Evolutionary conservation across 73 alveolate species (phyloP), one percentile per base, ranked within the genome.

Genomic region (Paramecium caudatum): DNA sequence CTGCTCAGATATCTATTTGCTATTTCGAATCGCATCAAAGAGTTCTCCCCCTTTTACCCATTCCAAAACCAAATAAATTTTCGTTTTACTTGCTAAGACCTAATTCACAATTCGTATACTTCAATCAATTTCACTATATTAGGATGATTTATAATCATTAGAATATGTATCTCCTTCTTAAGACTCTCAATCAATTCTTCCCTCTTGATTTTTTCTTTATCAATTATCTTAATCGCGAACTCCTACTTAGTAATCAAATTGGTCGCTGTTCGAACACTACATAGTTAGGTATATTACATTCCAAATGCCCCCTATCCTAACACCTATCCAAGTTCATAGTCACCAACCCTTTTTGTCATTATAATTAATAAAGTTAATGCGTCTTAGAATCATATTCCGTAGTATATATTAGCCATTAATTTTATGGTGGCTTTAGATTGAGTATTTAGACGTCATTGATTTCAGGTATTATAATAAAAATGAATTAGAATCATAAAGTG

Each of bases 321-420:
- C 33, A 80, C 82, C 16, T 25, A 23, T 19, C 94, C 92, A 19
- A 91, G 78, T 47, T 70, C 94, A 46, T 91, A 82, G 62, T 49
- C 87, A 13, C 94, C 94, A 30, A 91, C 94, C 45, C 91, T 91
- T 80, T 91, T 91, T 15, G 91, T 91, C 94, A 91, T 91, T 45
- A 68, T 74, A 39, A n/a, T n/a, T n/a, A n/a, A n/a, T n/a, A n/a
- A n/a, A 55, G 13, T 55, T 55, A 55, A 55, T 55, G 30, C 80
- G 80, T 55, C 80, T 55, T 23, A 1, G 80, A 55, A 55, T 55
- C 80, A 55, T 55, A 55, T 55, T 55, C 80, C 80, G 80, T 55
- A 55, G 80, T 55, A 55, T 55, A 55, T 55, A 55, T 55, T 55
- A 55, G 23, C 80, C 2, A 55, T 55, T 55, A 55, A 55, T 55